Evolutionary conservation across 169 alveolate genomes (phyloP), one percentile per base, ranked within the genome.

Genomic region (Plasmodium sp.): DNA sequence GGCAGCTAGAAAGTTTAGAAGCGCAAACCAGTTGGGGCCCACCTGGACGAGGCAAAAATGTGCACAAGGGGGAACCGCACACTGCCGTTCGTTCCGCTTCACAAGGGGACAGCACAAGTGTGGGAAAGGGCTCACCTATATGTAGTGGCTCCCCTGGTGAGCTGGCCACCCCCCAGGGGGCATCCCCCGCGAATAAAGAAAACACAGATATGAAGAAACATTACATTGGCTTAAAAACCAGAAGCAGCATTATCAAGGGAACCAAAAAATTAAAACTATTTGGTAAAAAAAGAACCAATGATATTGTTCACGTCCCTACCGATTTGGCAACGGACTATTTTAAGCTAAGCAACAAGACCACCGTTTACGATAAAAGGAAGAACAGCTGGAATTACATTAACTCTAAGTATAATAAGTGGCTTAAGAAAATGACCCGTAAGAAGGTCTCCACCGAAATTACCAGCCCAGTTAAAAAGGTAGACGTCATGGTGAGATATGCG

Each of bases 271-370:
- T 90, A 71, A 90, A 90, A 62, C 34, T 90, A 45, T 90, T 90
- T 81, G 94, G 94, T 9, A 90, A 90, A 67, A 90, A 90, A 34
- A 80, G 34, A 67, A 67, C 75, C 33, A 80, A 34, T 5, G 94
- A 90, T 43, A 90, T 90, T 39, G 75, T 90, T 62, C 67, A 41
- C 73, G 75, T 71, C 27, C 94, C 94, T 4, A 81, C 12, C 45
- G 94, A 90, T 72, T 81, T 90, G 51, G 94, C 94, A 22, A 81
- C 94, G 4, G 94, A 90, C 34, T 90, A 90, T 62, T 90, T 90
- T 71, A 79, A 90, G 54, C 71, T 90, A 51, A 58, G 56, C 74
- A 81, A 90, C 54, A 81, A 81, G 27, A 81, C 94, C 83, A 74
- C 81, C 22, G 27, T 81, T 80, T 67, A 67, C 54, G 91, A 90